Percentiles rank a stretch among this genome's conserved stretches.
Conservation (phyloP, 108 stramenopile species). For the Nannochloropsis gaditana region DNA sequence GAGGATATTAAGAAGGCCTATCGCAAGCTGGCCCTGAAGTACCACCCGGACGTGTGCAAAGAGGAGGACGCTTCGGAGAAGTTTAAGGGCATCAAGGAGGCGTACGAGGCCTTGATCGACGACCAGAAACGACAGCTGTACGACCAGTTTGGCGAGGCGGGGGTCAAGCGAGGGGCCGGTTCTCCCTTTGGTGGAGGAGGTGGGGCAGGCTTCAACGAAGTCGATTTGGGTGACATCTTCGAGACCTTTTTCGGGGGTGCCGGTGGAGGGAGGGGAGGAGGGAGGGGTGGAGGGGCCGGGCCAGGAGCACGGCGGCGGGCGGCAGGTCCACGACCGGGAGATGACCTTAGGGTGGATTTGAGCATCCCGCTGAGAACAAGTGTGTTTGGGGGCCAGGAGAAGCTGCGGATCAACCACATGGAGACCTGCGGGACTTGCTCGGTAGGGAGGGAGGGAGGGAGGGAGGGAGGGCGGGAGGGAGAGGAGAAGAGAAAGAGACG, state of each 20-base stretch:
- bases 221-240: constrained; percentile 91
- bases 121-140: constrained; percentile 24
- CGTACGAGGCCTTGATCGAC: constrained; percentile 6
- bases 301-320: constrained; percentile 25
- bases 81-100: constrained; percentile 10
- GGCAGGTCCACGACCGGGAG: constrained; percentile 57
- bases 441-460: constrained; percentile 30
- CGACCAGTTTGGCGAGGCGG: constrained; percentile 50
- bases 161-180: constrained; percentile 23
- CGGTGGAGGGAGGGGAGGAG: constrained; percentile 61
- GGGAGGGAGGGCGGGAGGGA: neutral
- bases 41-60: constrained; percentile 73
- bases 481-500: neutral
- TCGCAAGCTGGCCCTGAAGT: constrained; percentile 62
- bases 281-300: constrained; percentile 46
- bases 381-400: constrained; percentile 87
- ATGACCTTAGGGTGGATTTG: constrained; percentile 82
- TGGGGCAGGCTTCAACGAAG: constrained; percentile 65
- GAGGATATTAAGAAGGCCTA: constrained; percentile 81
- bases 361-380: constrained; percentile 89
- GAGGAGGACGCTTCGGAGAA: constrained; percentile 3
- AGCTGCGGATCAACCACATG: constrained; percentile 72
- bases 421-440: constrained; percentile 81
- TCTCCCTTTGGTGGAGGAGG: constrained; percentile 24
- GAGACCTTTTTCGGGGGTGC: constrained; percentile 88